Evolutionary conservation across 164 flowering plant genomes (phyloP).

Genomic region (Aristolochia fimbriata): DNA sequence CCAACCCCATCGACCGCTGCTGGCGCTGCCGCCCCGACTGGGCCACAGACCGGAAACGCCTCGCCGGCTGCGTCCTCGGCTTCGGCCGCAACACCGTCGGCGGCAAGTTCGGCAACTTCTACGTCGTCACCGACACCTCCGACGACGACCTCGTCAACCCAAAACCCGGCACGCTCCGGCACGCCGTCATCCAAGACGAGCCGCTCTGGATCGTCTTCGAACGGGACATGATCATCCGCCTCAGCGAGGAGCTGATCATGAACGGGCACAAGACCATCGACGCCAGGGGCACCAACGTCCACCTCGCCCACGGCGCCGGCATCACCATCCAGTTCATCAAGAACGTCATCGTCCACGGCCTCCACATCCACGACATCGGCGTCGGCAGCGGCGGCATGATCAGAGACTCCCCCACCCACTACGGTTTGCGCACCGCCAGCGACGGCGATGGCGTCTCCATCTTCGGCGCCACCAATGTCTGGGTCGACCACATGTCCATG

Average conservation of each 20-base stretch:
- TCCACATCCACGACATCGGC: constrained; percentile 51
- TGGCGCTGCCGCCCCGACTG: constrained; percentile 57
- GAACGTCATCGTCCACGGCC: constrained; percentile 60
- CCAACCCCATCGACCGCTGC: constrained; percentile 74
- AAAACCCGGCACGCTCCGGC: constrained; percentile 65
- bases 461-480: constrained; percentile 43
- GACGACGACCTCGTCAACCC: constrained; percentile 51
- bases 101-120: constrained; percentile 39
- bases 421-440: constrained; percentile 41
- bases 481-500: constrained; percentile 70
- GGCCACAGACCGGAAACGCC: constrained; percentile 35
- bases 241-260: constrained; percentile 32
- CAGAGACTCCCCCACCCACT: constrained; percentile 45
- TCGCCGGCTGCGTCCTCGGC: constrained; percentile 47
- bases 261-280: constrained; percentile 26
- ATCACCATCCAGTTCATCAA: constrained; percentile 50
- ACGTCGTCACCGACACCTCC: constrained; percentile 42
- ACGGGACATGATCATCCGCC: constrained; percentile 39
- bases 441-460: constrained; percentile 68
- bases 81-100: constrained; percentile 47
- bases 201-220: constrained; percentile 66
- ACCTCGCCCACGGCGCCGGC: constrained; percentile 55
- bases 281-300: constrained; percentile 32
- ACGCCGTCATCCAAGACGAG: constrained; percentile 46
- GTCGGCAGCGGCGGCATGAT: constrained; percentile 45